A percentile compares a stretch with the other conserved stretches of the same genome.
Conservation (phyloP, 345 rosid species). For the Syzygium aqueum region DNA sequence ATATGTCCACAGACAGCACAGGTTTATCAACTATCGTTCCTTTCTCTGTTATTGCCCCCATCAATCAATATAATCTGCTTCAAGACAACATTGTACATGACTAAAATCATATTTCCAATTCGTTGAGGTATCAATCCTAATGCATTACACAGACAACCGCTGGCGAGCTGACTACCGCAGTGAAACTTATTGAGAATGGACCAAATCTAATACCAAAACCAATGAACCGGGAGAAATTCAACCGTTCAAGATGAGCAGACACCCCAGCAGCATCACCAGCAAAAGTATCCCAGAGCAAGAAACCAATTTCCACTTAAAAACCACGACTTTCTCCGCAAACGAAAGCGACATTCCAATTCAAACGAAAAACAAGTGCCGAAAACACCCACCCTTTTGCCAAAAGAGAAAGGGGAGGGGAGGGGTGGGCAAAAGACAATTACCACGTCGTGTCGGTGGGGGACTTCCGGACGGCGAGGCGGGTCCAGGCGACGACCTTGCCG, state of each 20-base stretch:
- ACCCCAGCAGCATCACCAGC: not conserved
- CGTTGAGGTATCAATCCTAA: not conserved
- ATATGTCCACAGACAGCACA: not conserved
- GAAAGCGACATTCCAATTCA: not conserved
- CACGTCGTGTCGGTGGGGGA: conserved; percentile 42
- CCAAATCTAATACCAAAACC: not conserved
- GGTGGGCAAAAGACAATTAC: conserved; percentile 1
- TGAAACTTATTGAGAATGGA: not conserved
- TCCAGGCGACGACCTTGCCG: conserved; percentile 53
- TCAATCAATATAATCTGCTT: not conserved
- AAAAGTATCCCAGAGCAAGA: not conserved
- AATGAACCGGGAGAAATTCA: not conserved
- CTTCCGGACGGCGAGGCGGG: conserved; percentile 42
- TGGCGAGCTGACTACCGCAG: not conserved
- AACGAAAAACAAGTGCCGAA: not conserved
- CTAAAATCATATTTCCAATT: not conserved
- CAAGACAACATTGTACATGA: not conserved
- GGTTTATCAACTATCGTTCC: not conserved
- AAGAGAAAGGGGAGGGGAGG: not conserved
- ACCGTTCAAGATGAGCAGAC: not conserved
- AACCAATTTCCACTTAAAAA: not conserved
- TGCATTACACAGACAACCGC: not conserved
- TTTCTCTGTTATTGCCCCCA: not conserved
- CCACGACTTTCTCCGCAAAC: not conserved
- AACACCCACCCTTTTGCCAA: not conserved